A percentile compares a stretch with the other conserved stretches of the same genome.
Conservation (phyloP, 768 basidiomycete species). For the Lyophyllum semitale region DNA sequence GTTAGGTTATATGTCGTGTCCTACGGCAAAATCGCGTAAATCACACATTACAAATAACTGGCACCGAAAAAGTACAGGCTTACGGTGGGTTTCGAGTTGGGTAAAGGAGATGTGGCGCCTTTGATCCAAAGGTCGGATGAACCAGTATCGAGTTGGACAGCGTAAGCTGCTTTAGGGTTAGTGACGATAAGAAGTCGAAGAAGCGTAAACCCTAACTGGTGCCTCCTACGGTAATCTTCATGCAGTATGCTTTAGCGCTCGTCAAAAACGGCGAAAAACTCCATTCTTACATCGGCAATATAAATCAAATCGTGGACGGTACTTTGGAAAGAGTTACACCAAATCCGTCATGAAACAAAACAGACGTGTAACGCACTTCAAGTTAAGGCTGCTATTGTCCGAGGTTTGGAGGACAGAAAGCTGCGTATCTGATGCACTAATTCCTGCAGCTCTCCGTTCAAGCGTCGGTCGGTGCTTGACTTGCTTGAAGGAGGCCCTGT, state of each 20-base stretch:
- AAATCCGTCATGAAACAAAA: not conserved
- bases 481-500: slow-evolving; percentile 50
- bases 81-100: slow-evolving; percentile 52
- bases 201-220: slow-evolving; percentile 38
- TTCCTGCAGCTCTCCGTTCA: slow-evolving; percentile 37
- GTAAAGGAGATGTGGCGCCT: slow-evolving; percentile 46
- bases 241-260: slow-evolving; percentile 3
- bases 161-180: slow-evolving; percentile 48
- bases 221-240: slow-evolving; percentile 68
- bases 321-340: slow-evolving; percentile 34
- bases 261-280: slow-evolving; percentile 5
- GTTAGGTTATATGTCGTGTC: slow-evolving; percentile 62
- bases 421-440: slow-evolving; percentile 29
- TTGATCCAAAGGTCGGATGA: slow-evolving; percentile 82
- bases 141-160: slow-evolving; percentile 83
- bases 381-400: slow-evolving; percentile 38
- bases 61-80: slow-evolving; percentile 20
- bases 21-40: slow-evolving; percentile 21
- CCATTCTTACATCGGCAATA: slow-evolving; percentile 64
- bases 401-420: slow-evolving; percentile 34
- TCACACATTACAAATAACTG: not conserved
- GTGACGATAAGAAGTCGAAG: slow-evolving; percentile 2
- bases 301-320: slow-evolving; percentile 80
- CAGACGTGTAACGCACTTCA: slow-evolving; percentile 38
- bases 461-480: slow-evolving; percentile 33